Conservation (phyloP, 257 asterid species). For the Vinca minor region DNA sequence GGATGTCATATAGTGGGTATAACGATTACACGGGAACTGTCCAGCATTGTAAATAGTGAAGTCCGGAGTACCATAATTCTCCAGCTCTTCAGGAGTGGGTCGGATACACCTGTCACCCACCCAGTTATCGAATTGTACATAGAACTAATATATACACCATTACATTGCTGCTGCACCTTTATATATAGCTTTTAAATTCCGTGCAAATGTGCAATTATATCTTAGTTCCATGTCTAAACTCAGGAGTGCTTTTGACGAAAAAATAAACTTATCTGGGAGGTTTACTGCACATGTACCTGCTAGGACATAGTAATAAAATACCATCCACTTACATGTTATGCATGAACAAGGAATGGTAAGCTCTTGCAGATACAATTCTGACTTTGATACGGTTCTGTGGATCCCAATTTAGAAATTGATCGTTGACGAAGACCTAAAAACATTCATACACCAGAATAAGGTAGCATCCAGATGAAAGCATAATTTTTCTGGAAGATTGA, state of each 20-base stretch:
- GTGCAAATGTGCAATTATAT: too few relatives aligned
- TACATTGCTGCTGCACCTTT: neutral
- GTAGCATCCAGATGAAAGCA: neutral
- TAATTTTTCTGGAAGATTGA: too few relatives aligned
- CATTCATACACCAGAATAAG: slow-evolving; percentile 3
- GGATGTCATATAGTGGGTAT: slow-evolving; percentile 80
- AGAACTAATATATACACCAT: too few relatives aligned
- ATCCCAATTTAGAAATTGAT: slow-evolving; percentile 93
- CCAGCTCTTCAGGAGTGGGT: slow-evolving; percentile 69
- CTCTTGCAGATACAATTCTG: slow-evolving; percentile 90
- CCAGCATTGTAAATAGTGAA: slow-evolving; percentile 92
- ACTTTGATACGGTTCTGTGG: slow-evolving; percentile 82
- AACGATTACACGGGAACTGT: slow-evolving; percentile 73
- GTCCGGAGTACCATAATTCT: slow-evolving; percentile 69
- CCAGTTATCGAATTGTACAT: too few relatives aligned
- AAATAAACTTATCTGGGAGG: neutral
- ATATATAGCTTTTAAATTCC: too few relatives aligned
- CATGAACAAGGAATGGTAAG: slow-evolving; percentile 93
- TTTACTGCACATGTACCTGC: neutral
- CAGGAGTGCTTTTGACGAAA: too few relatives aligned
- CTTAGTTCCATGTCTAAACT: too few relatives aligned
- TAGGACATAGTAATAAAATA: neutral
- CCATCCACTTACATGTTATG: slow-evolving; percentile 69
- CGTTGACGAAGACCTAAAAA: slow-evolving; percentile 71
- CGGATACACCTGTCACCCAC: slow-evolving; percentile 85